Evolutionary conservation across 169 alveolate species (phyloP), one percentile per base, ranked within the genome.

Genomic region (Plasmodium inui): DNA sequence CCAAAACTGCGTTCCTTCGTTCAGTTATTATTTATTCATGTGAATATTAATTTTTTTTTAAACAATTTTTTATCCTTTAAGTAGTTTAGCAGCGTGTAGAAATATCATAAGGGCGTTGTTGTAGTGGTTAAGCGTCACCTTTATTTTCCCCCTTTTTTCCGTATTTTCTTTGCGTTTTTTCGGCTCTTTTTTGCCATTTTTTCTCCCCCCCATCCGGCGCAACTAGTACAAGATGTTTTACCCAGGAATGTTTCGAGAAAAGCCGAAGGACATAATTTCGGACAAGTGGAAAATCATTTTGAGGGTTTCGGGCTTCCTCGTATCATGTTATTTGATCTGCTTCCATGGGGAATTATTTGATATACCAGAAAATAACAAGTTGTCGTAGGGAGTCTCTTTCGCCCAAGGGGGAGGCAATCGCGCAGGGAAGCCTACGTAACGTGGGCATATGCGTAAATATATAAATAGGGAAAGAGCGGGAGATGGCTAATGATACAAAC

Each of bases 171-270:
- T 7, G 32, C 55, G 26, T 32, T 39, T 32, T 37, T 37, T 17
- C 73, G 26, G 12, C 30, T 17, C 41, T 3, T 57, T 41, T 30
- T 81, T 4, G 34, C 41, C 37, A 4, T 57, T 71, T 61, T 67
- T 83, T 67, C 67, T 67, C 76, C 9, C 14, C 46, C 39, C 44
- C 46, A 30, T 37, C 39, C 44, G 3, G 8, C n/a, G n/a, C 50
- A 39, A 34, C 44, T 37, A n/a, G 41, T 46, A 44, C 72, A 96
- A 70, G 72, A 96, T 96, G 98, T 92, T 95, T 95, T 96, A 91
- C 92, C 98, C 98, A 41, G 98, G 98, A 17, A 94, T 96, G 96
- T 80, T 96, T 92, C 94, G 96, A 50, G 93, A 83, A 32, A 94
- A 76, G 53, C 96, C 95, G 8, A 96, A 96, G 94, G 96, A 96